Conservation (phyloP, 2,329 filamentous ascomycete species). For the Apiospora saccharicola region DNA sequence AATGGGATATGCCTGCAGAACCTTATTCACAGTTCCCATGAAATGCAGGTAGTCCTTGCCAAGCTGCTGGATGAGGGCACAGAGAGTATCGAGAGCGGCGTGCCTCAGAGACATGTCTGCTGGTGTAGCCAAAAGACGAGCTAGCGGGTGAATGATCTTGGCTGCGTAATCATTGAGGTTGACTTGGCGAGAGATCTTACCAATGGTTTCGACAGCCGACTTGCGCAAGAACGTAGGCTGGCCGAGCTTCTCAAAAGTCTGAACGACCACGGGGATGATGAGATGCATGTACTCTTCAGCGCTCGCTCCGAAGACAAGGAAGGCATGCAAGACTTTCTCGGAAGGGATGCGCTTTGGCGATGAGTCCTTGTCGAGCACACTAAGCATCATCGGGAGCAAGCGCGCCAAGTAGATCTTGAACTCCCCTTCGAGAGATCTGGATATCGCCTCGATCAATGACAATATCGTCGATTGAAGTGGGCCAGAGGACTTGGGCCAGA, state of each 20-base stretch:
- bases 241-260: constrained; percentile 88
- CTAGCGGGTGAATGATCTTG: constrained; percentile 93
- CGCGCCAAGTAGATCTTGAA: constrained; percentile 96
- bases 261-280: constrained; percentile 94
- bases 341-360: constrained; percentile 80
- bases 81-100: constrained; percentile 90
- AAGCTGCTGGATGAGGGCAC: constrained; percentile 93
- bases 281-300: constrained; percentile 99
- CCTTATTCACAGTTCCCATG: constrained; percentile 90
- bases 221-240: constrained; percentile 83
- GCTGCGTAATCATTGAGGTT: constrained; percentile 97
- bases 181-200: constrained; percentile 92
- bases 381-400: constrained; percentile 91
- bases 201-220: constrained; percentile 91
- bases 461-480: constrained; percentile 91
- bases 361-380: constrained; percentile 86
- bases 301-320: constrained; percentile 94
- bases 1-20: constrained; percentile 79
- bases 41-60: constrained; percentile 96
- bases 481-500: constrained; percentile 80
- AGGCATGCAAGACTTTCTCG: constrained; percentile 91
- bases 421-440: constrained; percentile 91
- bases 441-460: constrained; percentile 90
- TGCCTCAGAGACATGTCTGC: constrained; percentile 77
- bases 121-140: constrained; percentile 74